Conservation (phyloP, 129 eudicot species). For the Lactuca saligna region DNA sequence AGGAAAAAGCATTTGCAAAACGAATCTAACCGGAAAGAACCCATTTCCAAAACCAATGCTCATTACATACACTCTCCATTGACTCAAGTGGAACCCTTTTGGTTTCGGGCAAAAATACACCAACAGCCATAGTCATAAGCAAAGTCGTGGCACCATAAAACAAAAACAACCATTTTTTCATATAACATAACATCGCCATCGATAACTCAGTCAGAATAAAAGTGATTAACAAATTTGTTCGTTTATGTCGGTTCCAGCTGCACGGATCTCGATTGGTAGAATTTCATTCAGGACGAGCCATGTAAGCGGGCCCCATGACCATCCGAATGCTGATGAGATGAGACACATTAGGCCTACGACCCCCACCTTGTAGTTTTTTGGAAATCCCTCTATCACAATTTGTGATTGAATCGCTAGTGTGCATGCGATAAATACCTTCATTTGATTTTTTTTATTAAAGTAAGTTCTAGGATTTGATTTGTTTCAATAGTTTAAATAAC, state of each 20-base stretch:
- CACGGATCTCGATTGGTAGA: slow-evolving; percentile 44
- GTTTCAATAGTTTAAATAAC: not conserved
- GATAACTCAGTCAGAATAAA: slow-evolving; percentile 40
- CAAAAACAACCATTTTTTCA: slow-evolving; percentile 43
- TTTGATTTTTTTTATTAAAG: not conserved
- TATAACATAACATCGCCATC: slow-evolving; percentile 41
- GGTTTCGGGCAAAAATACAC: slow-evolving; percentile 48
- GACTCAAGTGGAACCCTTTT: slow-evolving; percentile 42
- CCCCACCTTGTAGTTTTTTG: slow-evolving; percentile 15
- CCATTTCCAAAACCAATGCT: slow-evolving; percentile 51
- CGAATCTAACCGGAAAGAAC: not conserved
- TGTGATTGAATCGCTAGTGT: slow-evolving; percentile 32
- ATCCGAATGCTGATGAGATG: slow-evolving; percentile 42
- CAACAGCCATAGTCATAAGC: slow-evolving; percentile 38
- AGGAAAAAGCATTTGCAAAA: too few species aligned
- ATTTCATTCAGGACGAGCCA: slow-evolving; percentile 55
- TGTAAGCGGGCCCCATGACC: slow-evolving; percentile 61
- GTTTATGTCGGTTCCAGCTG: slow-evolving; percentile 43
- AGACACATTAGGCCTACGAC: slow-evolving; percentile 44
- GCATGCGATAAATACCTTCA: slow-evolving; percentile 44
- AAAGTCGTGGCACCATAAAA: slow-evolving; percentile 38
- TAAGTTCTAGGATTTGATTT: not conserved
- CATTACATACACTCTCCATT: slow-evolving; percentile 48
- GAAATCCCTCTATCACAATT: not conserved
- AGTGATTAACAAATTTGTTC: slow-evolving; percentile 35